Percentiles rank a stretch among this genome's conserved stretches.
Conservation (phyloP, 129 eudicot genomes). For the Lonicera japonica region DNA sequence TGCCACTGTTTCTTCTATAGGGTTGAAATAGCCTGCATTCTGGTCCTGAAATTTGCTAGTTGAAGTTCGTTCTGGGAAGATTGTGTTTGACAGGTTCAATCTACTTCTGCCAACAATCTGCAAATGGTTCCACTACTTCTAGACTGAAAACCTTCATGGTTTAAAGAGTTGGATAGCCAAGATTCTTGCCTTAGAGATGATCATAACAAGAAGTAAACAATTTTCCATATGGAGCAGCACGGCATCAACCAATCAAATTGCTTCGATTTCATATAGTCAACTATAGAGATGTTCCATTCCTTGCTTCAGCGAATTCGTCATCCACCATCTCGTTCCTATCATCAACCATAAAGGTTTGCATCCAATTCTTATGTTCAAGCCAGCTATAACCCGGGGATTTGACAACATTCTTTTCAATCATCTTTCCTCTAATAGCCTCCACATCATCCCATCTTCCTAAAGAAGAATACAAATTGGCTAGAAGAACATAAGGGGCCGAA, state of each 20-base stretch:
- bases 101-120: no score
- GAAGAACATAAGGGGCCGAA: conserved; percentile 70
- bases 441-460: conserved; percentile 81
- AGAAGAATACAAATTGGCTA: conserved; percentile 85
- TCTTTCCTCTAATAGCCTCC: conserved; percentile 44
- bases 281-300: neutral
- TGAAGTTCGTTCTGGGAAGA: no score
- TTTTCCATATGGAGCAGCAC: no score
- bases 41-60: no score
- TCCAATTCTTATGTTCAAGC: conserved; percentile 40
- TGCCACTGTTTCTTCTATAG: no score
- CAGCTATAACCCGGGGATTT: conserved; percentile 80
- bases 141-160: no score
- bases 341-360: conserved; percentile 9
- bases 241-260: neutral
- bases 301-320: conserved; percentile 13
- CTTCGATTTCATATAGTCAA: neutral
- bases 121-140: no score
- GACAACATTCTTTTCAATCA: conserved; percentile 37
- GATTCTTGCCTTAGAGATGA: no score
- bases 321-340: conserved; percentile 4
- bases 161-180: no score
- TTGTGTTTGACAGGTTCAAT: no score
- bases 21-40: no score
- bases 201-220: no score